phyloP scores from a whole-genome alignment of 495 filamentous ascomycete genomes.

The Penicillium atrosanguineum region DNA sequence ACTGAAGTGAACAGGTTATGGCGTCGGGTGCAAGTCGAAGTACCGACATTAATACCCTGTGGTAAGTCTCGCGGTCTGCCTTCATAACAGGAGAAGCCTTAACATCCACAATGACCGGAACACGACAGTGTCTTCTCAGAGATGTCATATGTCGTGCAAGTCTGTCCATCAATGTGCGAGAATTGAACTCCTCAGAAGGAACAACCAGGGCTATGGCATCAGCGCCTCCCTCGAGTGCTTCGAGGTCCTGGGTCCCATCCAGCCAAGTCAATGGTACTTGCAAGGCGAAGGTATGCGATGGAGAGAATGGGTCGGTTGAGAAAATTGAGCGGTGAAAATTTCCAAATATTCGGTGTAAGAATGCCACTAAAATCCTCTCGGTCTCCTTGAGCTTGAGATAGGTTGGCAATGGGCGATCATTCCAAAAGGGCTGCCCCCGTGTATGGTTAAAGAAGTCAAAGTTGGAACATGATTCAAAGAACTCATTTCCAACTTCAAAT shows the following conservation, averaged over 20 bases:
- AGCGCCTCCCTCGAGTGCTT: conserved; percentile 55
- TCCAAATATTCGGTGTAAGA: conserved; percentile 31
- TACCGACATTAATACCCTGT: conserved; percentile 8
- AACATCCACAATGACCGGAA: conserved; percentile 22
- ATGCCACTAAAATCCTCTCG: conserved; percentile 27
- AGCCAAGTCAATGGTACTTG: conserved; percentile 53
- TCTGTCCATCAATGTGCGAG: not conserved
- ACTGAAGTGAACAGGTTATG: conserved; percentile 12
- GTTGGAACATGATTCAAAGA: conserved; percentile 58
- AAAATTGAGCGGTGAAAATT: conserved; percentile 4
- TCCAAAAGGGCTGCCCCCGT: conserved; percentile 4
- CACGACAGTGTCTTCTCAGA: conserved; percentile 17
- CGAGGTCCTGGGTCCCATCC: conserved; percentile 47
- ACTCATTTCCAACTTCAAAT: conserved; percentile 44
- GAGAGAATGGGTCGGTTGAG: conserved; percentile 15
- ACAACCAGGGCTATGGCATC: conserved; percentile 63
- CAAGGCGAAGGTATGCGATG: conserved; percentile 54
- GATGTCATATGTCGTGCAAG: conserved; percentile 17
- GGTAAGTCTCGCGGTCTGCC: not conserved
- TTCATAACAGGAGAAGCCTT: not conserved
- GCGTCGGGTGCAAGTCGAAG: conserved; percentile 24
- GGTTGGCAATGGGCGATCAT: conserved; percentile 1
- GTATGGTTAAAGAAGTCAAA: conserved; percentile 68
- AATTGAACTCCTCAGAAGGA: conserved; percentile 21
- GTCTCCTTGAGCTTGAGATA: conserved; percentile 40